Conservation (phyloP, 495 filamentous ascomycete species). For the Sordaria brevicollis region DNA sequence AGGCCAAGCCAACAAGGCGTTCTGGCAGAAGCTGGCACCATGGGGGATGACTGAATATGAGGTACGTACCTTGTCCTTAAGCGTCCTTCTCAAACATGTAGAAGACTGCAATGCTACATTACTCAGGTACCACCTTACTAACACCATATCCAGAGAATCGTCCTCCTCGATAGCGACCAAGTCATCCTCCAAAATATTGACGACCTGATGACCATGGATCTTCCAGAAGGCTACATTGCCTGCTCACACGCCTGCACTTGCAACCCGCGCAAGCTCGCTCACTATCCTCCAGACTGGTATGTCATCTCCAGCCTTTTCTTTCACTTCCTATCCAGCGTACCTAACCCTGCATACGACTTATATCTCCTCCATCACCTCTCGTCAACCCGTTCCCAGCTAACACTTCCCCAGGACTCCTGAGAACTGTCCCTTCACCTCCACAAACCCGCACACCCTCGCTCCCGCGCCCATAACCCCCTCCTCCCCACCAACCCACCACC, state of each 20-base stretch:
- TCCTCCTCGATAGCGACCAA: slow-evolving; percentile 31
- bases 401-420: slow-evolving; percentile 15
- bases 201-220: slow-evolving; percentile 28
- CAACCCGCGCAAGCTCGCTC: slow-evolving; percentile 28
- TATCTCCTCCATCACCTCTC: not conserved
- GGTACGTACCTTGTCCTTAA: slow-evolving; percentile 14
- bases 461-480: slow-evolving; percentile 22
- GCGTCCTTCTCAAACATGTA: not conserved
- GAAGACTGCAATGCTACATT: not conserved
- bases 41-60: slow-evolving; percentile 32
- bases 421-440: slow-evolving; percentile 30
- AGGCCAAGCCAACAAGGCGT: slow-evolving; percentile 29
- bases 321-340: not conserved
- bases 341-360: not conserved
- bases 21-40: slow-evolving; percentile 33
- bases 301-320: not conserved
- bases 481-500: slow-evolving; percentile 26
- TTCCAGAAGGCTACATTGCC: slow-evolving; percentile 25
- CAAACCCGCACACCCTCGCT: slow-evolving; percentile 24
- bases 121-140: not conserved
- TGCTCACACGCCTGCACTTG: slow-evolving; percentile 28
- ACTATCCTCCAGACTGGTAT: slow-evolving; percentile 27
- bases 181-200: slow-evolving; percentile 31
- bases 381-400: not conserved
- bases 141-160: slow-evolving; percentile 19